Evolutionary conservation across 495 filamentous ascomycete genomes (phyloP).

Genomic region (Glarea lozoyensis): DNA sequence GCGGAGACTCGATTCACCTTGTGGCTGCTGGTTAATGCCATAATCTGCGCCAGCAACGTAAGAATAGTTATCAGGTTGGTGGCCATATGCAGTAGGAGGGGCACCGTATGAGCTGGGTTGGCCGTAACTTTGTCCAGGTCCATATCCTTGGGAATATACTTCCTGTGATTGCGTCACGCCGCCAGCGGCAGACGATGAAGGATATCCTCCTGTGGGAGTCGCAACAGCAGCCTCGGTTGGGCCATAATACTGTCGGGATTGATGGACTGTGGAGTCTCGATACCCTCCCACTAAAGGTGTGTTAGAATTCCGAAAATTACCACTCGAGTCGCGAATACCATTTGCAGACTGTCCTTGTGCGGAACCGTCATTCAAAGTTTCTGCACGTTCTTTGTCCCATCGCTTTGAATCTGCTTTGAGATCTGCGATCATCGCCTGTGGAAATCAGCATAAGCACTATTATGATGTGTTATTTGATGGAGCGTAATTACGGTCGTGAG

Average conservation of each 20-base stretch:
- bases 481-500: constrained; percentile 64
- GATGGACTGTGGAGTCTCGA: constrained; percentile 39
- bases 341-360: constrained; percentile 38
- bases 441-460: constrained; percentile 8
- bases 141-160: constrained; percentile 8
- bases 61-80: not conserved
- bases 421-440: constrained; percentile 80
- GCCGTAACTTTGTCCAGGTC: constrained; percentile 9
- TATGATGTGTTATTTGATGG: constrained; percentile 2
- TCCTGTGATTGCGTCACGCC: constrained; percentile 11
- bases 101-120: constrained; percentile 16
- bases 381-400: constrained; percentile 66
- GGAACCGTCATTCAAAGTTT: no score
- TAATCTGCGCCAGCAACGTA: not conserved
- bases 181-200: constrained; percentile 1
- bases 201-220: not conserved
- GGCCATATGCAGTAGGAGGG: constrained; percentile 4
- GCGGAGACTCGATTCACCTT: not conserved
- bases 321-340: constrained; percentile 49
- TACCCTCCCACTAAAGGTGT: constrained; percentile 39
- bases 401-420: constrained; percentile 71
- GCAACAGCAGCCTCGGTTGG: constrained; percentile 20
- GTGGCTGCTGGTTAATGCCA: no score
- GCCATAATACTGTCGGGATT: constrained; percentile 41
- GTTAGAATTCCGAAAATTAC: constrained; percentile 48